These are phyloP conservation scores for Metschnikowia amazonensis DNA, from an alignment of 805 yeast species.

Conservation along the genomic window DNA sequence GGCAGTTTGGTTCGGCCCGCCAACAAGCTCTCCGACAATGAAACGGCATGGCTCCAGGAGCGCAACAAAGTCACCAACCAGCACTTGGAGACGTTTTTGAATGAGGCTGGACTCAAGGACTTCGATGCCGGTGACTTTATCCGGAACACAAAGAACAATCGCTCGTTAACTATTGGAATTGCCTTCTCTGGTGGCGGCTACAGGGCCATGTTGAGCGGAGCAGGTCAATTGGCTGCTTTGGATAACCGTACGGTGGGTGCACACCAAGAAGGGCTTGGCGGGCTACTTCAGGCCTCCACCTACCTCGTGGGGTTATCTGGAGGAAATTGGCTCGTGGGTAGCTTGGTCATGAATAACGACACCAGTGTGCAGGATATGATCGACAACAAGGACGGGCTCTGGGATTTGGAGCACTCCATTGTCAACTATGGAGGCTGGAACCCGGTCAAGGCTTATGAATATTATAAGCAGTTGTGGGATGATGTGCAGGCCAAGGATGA, in stretches of 20 bases:
- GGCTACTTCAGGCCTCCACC: slow-evolving; percentile 20
- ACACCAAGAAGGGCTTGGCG: slow-evolving; percentile 19
- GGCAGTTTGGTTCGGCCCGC: slow-evolving; percentile 15
- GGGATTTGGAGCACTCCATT: slow-evolving; percentile 32
- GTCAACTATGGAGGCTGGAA: slow-evolving; percentile 26
- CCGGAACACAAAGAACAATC: slow-evolving; percentile 26
- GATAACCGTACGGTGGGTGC: slow-evolving; percentile 59
- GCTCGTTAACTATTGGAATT: slow-evolving; percentile 48
- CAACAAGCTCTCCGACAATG: slow-evolving; percentile 9
- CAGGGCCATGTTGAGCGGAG: slow-evolving; percentile 83
- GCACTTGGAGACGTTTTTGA: slow-evolving; percentile 44
- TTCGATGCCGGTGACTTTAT: slow-evolving; percentile 45
- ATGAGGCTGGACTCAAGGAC: slow-evolving; percentile 43
- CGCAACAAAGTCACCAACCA: slow-evolving; percentile 40
- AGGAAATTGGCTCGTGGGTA: slow-evolving; percentile 60
- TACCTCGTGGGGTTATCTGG: slow-evolving; percentile 26
- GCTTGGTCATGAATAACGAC: slow-evolving; percentile 60
- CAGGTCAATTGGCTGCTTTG: slow-evolving; percentile 75
- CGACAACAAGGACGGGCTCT: slow-evolving; percentile 23
- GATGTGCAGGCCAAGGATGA: slow-evolving; percentile 30
- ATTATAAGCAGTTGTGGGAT: slow-evolving; percentile 27
- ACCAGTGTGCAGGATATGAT: slow-evolving; percentile 43
- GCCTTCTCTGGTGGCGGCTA: slow-evolving; percentile 86
- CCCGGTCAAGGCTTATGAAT: slow-evolving; percentile 13
- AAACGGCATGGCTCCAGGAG: slow-evolving; percentile 15